Conservation (phyloP, 2,329 filamentous ascomycete genomes). For the Capronia americana region DNA sequence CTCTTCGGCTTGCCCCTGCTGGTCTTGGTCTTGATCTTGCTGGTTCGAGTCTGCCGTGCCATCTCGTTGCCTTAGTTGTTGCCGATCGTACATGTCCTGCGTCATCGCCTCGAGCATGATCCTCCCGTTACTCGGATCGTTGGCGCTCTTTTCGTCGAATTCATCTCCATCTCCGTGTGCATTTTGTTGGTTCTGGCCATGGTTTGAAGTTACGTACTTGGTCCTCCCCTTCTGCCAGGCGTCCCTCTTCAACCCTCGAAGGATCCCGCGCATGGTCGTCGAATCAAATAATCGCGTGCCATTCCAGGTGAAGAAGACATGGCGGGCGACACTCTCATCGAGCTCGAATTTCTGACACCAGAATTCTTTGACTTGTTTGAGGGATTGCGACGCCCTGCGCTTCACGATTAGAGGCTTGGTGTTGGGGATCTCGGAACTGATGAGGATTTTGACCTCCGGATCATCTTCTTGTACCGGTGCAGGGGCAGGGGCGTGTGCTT, state of each 20-base stretch:
- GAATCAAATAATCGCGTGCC: conserved; percentile 73
- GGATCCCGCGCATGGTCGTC: conserved; percentile 74
- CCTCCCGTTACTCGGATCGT: conserved; percentile 59
- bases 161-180: conserved; percentile 54
- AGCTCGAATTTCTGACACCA: conserved; percentile 72
- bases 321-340: conserved; percentile 55
- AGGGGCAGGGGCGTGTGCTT: conserved; percentile 25
- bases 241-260: conserved; percentile 45
- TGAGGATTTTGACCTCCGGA: conserved; percentile 66
- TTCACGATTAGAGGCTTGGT: conserved; percentile 68
- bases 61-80: conserved; percentile 50
- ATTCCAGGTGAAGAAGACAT: conserved; percentile 80
- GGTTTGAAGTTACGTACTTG: not conserved
- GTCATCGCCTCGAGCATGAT: conserved; percentile 83
- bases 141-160: conserved; percentile 34
- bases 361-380: conserved; percentile 70
- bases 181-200: not conserved
- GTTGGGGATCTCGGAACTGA: conserved; percentile 69
- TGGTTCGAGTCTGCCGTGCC: not conserved
- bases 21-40: conserved; percentile 7
- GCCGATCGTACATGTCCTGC: conserved; percentile 63
- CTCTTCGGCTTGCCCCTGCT: conserved; percentile 1
- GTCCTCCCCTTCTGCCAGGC: conserved; percentile 16
- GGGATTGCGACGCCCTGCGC: conserved; percentile 69
- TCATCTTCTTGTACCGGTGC: conserved; percentile 46